Conservation (phyloP, 495 filamentous ascomycete genomes). For the Penicillium paradoxum region DNA sequence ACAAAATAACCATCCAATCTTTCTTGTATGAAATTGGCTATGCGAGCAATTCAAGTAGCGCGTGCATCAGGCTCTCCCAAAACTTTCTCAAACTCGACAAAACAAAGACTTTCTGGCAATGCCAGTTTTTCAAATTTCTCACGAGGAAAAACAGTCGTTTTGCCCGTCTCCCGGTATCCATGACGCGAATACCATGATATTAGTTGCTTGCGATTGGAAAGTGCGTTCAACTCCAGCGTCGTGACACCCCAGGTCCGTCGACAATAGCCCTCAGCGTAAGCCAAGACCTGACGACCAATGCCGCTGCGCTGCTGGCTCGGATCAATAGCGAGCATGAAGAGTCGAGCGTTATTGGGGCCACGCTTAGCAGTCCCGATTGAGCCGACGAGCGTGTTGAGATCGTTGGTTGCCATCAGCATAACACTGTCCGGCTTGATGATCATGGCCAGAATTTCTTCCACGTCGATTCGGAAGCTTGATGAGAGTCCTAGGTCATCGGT, state of each 20-base stretch:
- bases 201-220: slow-evolving; percentile 34
- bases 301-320: slow-evolving; percentile 32
- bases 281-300: slow-evolving; percentile 35
- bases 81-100: slow-evolving; percentile 31
- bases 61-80: not conserved
- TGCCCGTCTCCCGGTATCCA: slow-evolving; percentile 38
- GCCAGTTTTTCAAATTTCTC: slow-evolving; percentile 22
- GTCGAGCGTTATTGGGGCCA: slow-evolving; percentile 20
- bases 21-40: no score
- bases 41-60: no score
- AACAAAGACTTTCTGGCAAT: slow-evolving; percentile 35
- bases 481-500: slow-evolving; percentile 34
- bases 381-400: slow-evolving; percentile 20
- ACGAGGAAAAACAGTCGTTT: slow-evolving; percentile 35
- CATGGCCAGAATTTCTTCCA: slow-evolving; percentile 26
- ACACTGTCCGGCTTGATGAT: slow-evolving; percentile 35
- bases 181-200: slow-evolving; percentile 42
- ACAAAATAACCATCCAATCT: no score
- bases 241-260: slow-evolving; percentile 23
- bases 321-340: slow-evolving; percentile 42
- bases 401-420: slow-evolving; percentile 30
- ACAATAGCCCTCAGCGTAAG: slow-evolving; percentile 37
- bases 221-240: slow-evolving; percentile 33
- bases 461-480: slow-evolving; percentile 24
- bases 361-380: slow-evolving; percentile 32